Conservation (phyloP, 2,329 filamentous ascomycete species). For the Aspergillus sp. region DNA sequence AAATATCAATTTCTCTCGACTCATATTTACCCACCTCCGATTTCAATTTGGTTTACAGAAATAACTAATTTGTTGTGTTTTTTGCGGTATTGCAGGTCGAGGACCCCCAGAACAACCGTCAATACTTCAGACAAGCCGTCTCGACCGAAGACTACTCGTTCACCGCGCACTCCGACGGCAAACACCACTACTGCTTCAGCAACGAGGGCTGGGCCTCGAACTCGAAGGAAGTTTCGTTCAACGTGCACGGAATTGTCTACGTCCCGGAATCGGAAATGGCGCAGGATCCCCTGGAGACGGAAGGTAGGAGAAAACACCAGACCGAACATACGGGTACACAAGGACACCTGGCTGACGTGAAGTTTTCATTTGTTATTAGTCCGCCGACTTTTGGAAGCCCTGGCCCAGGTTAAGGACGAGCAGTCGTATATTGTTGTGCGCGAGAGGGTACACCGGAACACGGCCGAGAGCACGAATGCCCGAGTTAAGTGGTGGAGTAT, state of each 20-base stretch:
- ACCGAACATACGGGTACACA: not conserved
- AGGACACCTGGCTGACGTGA: slow-evolving; percentile 1
- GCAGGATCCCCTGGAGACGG: slow-evolving; percentile 83
- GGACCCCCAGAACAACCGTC: slow-evolving; percentile 72
- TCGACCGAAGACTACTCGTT: slow-evolving; percentile 94
- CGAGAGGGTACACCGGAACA: slow-evolving; percentile 96
- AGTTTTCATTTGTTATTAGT: slow-evolving; percentile 52
- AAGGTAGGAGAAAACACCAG: slow-evolving; percentile 59
- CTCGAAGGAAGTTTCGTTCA: slow-evolving; percentile 98
- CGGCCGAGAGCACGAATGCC: slow-evolving; percentile 95
- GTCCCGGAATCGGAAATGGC: slow-evolving; percentile 83
- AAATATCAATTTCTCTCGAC: not conserved
- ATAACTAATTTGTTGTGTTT: slow-evolving; percentile 13
- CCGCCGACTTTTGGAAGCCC: slow-evolving; percentile 75
- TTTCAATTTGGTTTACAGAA: not conserved
- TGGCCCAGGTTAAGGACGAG: slow-evolving; percentile 94
- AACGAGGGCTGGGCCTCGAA: slow-evolving; percentile 97
- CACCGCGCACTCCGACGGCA: slow-evolving; percentile 78
- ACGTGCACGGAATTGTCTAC: slow-evolving; percentile 98
- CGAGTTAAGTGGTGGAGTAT: slow-evolving; percentile 99
- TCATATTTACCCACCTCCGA: not conserved
- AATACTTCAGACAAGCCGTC: slow-evolving; percentile 75
- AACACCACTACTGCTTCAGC: slow-evolving; percentile 96
- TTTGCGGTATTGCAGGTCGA: slow-evolving; percentile 59
- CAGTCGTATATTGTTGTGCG: slow-evolving; percentile 95